phyloP scores from a whole-genome alignment of 495 filamentous ascomycete genomes.

The Neurospora sp. region DNA sequence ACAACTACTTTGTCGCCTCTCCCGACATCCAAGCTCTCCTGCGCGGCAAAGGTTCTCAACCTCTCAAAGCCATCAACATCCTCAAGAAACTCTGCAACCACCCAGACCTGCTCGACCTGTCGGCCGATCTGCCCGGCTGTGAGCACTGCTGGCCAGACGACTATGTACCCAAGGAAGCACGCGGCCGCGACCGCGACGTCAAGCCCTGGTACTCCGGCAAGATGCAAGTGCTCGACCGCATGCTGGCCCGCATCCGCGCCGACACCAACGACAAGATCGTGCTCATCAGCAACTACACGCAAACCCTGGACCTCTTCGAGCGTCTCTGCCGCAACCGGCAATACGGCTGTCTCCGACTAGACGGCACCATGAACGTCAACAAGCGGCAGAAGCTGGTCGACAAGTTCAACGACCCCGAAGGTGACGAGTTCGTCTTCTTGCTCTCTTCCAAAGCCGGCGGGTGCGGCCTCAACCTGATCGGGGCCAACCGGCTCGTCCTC shows the following conservation, averaged over 20 bases:
- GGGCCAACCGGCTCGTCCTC: conserved; percentile 90
- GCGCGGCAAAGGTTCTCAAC: conserved; percentile 89
- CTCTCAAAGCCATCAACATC: conserved; percentile 89
- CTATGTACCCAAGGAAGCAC: conserved; percentile 75
- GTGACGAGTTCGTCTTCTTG: conserved; percentile 86
- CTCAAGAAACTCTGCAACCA: conserved; percentile 99
- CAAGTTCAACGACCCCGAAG: conserved; percentile 94
- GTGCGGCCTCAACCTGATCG: conserved; percentile 94
- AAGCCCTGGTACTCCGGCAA: conserved; percentile 97
- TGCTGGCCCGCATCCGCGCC: conserved; percentile 91
- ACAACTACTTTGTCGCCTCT: conserved; percentile 93
- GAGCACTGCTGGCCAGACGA: conserved; percentile 79
- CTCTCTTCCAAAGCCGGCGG: conserved; percentile 95
- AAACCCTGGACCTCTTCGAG: conserved; percentile 93
- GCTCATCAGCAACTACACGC: conserved; percentile 95
- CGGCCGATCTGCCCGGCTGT: conserved; percentile 77
- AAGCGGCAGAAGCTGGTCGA: conserved; percentile 96
- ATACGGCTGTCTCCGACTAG: conserved; percentile 82
- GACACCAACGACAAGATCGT: conserved; percentile 99
- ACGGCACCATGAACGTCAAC: conserved; percentile 94
- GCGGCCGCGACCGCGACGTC: conserved; percentile 84
- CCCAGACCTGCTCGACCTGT: conserved; percentile 81
- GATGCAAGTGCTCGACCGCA: conserved; percentile 95
- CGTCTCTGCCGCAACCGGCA: conserved; percentile 73
- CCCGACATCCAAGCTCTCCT: conserved; percentile 90